phyloP scores from a whole-genome alignment of 305 asterid genomes.

The Solanum chacoense region DNA sequence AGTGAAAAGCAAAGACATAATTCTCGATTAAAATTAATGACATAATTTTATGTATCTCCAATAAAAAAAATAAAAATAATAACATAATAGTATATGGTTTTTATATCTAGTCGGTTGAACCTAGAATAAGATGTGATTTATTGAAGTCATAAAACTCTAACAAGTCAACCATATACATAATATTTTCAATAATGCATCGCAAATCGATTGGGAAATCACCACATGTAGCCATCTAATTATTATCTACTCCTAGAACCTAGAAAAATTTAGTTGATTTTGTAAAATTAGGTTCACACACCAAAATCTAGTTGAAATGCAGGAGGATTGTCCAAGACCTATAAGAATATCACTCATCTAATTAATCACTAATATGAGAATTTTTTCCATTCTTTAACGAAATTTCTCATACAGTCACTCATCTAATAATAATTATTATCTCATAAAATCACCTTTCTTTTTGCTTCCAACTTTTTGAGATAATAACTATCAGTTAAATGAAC shows the following conservation, averaged over 20 bases:
- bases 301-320: too few relatives aligned
- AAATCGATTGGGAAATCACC: background rate
- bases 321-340: background rate
- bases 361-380: background rate
- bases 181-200: background rate
- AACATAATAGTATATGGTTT: background rate
- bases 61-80: background rate
- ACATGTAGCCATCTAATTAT: background rate
- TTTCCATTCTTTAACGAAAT: background rate
- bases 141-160: background rate
- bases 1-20: too few relatives aligned
- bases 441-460: background rate
- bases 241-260: too few relatives aligned
- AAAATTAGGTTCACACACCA: background rate
- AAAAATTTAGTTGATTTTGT: too few relatives aligned
- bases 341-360: background rate
- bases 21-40: too few relatives aligned
- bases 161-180: background rate
- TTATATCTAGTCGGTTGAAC: background rate
- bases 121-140: background rate
- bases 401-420: background rate
- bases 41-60: too few relatives aligned
- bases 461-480: background rate
- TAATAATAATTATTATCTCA: too few relatives aligned
- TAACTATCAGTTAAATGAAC: background rate